These are phyloP conservation scores for Trichopus zeylanicus DNA, from an alignment of 116 monocot species.

Conservation along the genomic window DNA sequence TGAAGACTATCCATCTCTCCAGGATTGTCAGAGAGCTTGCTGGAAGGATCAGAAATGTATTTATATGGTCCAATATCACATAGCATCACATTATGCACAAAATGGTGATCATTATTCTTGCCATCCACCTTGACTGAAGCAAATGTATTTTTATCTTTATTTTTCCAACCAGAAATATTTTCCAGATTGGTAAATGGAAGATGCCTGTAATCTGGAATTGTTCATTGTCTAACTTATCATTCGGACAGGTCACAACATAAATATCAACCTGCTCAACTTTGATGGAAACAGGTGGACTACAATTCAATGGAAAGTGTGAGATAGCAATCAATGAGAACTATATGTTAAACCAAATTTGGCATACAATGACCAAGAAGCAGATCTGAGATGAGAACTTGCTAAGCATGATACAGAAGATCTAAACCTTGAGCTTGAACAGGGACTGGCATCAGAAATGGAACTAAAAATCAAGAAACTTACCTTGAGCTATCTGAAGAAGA, in stretches of 20 bases:
- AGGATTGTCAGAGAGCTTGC: conserved; percentile 6
- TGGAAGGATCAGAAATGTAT: background rate
- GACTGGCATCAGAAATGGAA: conserved; percentile 21
- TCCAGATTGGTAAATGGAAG: conserved; percentile 3
- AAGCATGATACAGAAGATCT: conserved; percentile 27
- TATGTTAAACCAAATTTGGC: conserved; percentile 22
- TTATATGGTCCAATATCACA: conserved; percentile 1
- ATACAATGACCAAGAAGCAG: conserved; percentile 24
- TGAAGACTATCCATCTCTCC: conserved; percentile 7
- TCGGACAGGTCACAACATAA: background rate
- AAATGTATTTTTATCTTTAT: conserved; percentile 14
- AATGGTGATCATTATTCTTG: conserved; percentile 8
- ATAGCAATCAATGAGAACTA: conserved; percentile 18
- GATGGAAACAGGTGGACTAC: conserved; percentile 14
- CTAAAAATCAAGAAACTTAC: conserved; percentile 9
- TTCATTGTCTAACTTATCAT: conserved; percentile 10
- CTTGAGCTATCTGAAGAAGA: conserved; percentile 25
- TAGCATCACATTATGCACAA: conserved; percentile 1
- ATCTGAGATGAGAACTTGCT: conserved; percentile 30
- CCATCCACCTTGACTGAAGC: conserved; percentile 10
- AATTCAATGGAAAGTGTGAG: conserved; percentile 24
- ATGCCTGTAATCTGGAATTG: conserved; percentile 6
- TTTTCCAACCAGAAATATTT: background rate
- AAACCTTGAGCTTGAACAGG: conserved; percentile 35
- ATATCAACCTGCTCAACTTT: conserved; percentile 9